These are phyloP conservation scores for Dendrostoma leiphaemia DNA, from an alignment of 2,329 filamentous ascomycete genomes.

Conservation along the genomic window DNA sequence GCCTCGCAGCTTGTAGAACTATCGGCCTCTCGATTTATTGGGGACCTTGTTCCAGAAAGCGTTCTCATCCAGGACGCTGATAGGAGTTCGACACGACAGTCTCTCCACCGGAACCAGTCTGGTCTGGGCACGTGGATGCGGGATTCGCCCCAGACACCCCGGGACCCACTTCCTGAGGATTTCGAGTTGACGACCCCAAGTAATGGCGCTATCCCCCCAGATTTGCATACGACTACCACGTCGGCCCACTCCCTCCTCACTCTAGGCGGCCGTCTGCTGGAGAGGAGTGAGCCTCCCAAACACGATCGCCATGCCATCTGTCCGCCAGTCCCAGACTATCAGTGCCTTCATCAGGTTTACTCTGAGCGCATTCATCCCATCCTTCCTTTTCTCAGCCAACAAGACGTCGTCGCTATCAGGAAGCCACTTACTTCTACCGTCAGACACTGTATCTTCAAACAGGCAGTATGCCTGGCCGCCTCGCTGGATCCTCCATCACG, in stretches of 20 bases:
- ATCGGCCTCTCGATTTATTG: slow-evolving; percentile 34
- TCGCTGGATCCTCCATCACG: slow-evolving; percentile 47
- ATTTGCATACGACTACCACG: background rate
- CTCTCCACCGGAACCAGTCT: slow-evolving; percentile 5
- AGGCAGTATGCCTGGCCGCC: slow-evolving; percentile 55
- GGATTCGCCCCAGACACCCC: slow-evolving; percentile 28
- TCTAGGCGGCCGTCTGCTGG: background rate
- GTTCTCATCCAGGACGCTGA: slow-evolving; percentile 28
- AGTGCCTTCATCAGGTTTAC: slow-evolving; percentile 44
- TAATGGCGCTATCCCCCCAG: background rate
- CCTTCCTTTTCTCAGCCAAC: slow-evolving; percentile 48
- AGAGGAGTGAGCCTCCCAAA: background rate
- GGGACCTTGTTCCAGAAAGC: slow-evolving; percentile 28
- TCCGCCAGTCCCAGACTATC: slow-evolving; percentile 46
- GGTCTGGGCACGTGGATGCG: slow-evolving; percentile 19
- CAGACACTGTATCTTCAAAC: slow-evolving; percentile 41
- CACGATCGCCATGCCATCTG: slow-evolving; percentile 43
- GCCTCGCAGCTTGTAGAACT: slow-evolving; percentile 28
- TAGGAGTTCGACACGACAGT: background rate
- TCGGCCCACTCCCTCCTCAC: background rate
- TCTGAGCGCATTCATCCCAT: slow-evolving; percentile 54
- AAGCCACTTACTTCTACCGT: slow-evolving; percentile 24
- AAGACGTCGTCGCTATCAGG: slow-evolving; percentile 28
- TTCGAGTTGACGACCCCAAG: background rate
- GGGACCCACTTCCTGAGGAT: slow-evolving; percentile 26